phyloP scores from a whole-genome alignment of 768 basidiomycete genomes.

The Tricholoma matsutake region DNA sequence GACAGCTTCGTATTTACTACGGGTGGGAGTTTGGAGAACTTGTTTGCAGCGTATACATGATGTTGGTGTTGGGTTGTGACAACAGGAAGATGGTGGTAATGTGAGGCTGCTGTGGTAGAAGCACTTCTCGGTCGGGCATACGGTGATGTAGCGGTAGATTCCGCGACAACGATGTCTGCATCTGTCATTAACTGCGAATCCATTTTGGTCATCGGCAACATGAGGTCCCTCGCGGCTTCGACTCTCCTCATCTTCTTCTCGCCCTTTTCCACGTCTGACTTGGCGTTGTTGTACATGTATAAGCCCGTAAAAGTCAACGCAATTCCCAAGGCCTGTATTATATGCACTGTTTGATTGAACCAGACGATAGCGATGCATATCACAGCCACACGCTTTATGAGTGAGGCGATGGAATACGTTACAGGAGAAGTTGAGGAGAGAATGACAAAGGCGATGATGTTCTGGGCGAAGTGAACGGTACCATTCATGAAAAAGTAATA shows the following conservation, averaged over 20 bases:
- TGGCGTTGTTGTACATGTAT: conserved; percentile 95
- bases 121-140: conserved; percentile 37
- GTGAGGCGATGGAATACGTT: conserved; percentile 97
- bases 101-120: conserved; percentile 22
- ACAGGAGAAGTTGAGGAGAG: conserved; percentile 95
- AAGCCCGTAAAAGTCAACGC: conserved; percentile 84
- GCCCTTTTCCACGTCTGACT: conserved; percentile 87
- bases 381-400: conserved; percentile 96
- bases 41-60: conserved; percentile 6
- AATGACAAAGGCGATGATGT: conserved; percentile 96
- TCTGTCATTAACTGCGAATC: conserved; percentile 53
- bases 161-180: conserved; percentile 30
- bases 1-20: conserved; percentile 5
- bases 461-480: conserved; percentile 94
- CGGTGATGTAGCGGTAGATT: conserved; percentile 32
- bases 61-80: conserved; percentile 10
- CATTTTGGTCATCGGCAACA: conserved; percentile 64
- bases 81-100: conserved; percentile 21
- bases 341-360: conserved; percentile 88
- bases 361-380: conserved; percentile 97
- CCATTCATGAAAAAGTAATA: conserved; percentile 94
- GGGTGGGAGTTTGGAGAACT: conserved; percentile 14
- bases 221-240: conserved; percentile 65
- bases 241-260: conserved; percentile 84
- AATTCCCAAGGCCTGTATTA: conserved; percentile 88